Evolutionary conservation across 2,329 filamentous ascomycete species (phyloP).

Genomic region (Zalaria obscura): DNA sequence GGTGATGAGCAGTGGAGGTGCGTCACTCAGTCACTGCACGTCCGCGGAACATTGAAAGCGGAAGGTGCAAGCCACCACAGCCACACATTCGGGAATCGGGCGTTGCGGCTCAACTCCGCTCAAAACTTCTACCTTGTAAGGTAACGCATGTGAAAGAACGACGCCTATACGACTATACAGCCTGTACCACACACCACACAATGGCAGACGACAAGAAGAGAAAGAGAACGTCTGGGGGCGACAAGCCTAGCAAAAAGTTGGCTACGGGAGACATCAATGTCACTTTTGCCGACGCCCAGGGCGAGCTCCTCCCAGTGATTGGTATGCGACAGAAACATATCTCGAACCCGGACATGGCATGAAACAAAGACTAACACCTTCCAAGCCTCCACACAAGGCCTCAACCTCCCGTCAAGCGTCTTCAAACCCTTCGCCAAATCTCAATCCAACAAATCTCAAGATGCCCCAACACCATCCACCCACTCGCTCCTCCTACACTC

Average conservation of each 20-base stretch:
- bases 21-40: too few species aligned
- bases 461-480: constrained; percentile 20
- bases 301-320: constrained; percentile 7
- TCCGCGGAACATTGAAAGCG: too few species aligned
- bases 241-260: constrained; percentile 25
- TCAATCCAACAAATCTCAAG: constrained; percentile 10
- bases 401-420: constrained; percentile 28
- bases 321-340: constrained; percentile 7
- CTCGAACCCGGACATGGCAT: too few species aligned
- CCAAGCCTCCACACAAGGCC: constrained; percentile 13
- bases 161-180: background rate
- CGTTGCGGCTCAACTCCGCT: too few species aligned
- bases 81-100: too few species aligned
- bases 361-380: constrained; percentile 1
- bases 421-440: constrained; percentile 35
- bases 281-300: constrained; percentile 5
- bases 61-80: too few species aligned
- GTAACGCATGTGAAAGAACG: background rate
- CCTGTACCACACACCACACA: background rate
- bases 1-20: too few species aligned
- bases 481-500: constrained; percentile 46
- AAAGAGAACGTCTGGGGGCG: constrained; percentile 31
- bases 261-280: constrained; percentile 14
- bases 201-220: constrained; percentile 34
- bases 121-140: too few species aligned